Conservation (phyloP, 805 yeast species). For the Wickerhamiella hasegawae region DNA sequence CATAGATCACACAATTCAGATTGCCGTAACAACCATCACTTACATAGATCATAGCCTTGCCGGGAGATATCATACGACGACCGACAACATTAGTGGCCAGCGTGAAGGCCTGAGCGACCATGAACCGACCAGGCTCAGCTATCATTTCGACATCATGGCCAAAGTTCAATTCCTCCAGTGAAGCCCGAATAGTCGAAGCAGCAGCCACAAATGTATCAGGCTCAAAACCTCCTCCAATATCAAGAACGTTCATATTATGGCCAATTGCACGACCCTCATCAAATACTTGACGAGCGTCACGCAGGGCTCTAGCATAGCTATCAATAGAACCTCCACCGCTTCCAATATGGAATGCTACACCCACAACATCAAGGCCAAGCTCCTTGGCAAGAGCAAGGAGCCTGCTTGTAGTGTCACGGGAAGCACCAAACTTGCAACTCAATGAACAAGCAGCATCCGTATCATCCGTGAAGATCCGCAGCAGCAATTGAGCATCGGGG, state of each 20-base stretch:
- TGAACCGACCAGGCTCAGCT: slow-evolving; percentile 90
- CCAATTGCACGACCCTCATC: slow-evolving; percentile 37
- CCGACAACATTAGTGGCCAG: slow-evolving; percentile 76
- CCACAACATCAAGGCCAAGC: slow-evolving; percentile 49
- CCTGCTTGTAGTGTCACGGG: slow-evolving; percentile 33
- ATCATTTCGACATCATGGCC: slow-evolving; percentile 42
- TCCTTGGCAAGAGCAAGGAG: slow-evolving; percentile 47
- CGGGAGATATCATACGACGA: slow-evolving; percentile 35
- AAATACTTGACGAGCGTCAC: slow-evolving; percentile 53
- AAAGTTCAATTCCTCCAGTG: slow-evolving; percentile 37
- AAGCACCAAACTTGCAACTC: slow-evolving; percentile 80
- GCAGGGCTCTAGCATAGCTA: slow-evolving; percentile 34
- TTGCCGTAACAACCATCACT: slow-evolving; percentile 95
- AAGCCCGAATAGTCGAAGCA: slow-evolving; percentile 37
- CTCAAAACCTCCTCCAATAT: slow-evolving; percentile 88
- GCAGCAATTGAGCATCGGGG: slow-evolving; percentile 52
- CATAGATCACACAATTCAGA: slow-evolving; percentile 83
- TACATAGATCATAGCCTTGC: slow-evolving; percentile 51
- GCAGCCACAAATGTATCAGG: slow-evolving; percentile 41
- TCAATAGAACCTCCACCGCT: slow-evolving; percentile 59
- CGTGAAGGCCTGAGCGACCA: slow-evolving; percentile 74
- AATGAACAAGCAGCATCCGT: slow-evolving; percentile 71
- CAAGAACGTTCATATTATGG: slow-evolving; percentile 39
- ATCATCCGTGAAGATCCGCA: slow-evolving; percentile 84
- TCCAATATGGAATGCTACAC: slow-evolving; percentile 93